A percentile compares a stretch with the other conserved stretches of the same genome.
Conservation (phyloP, 495 filamentous ascomycete genomes). For the Aspergillus baeticus region DNA sequence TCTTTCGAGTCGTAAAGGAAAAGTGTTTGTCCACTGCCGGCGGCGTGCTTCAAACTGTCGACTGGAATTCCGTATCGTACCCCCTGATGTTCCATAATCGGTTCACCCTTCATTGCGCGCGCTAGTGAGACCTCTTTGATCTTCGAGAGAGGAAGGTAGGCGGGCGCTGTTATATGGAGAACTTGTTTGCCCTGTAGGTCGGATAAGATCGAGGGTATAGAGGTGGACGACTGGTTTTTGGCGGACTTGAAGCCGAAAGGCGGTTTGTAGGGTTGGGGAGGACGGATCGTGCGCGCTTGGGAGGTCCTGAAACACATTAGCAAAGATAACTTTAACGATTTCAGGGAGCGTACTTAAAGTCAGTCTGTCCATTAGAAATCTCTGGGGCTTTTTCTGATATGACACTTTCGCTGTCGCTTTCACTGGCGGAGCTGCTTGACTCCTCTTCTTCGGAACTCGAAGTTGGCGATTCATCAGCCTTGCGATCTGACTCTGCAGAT, state of each 20-base stretch:
- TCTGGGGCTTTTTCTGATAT: slow-evolving; percentile 23
- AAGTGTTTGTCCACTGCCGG: slow-evolving; percentile 31
- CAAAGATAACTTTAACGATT: background rate
- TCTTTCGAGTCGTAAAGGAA: slow-evolving; percentile 36
- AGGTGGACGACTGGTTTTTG: slow-evolving; percentile 37
- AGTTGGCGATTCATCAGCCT: slow-evolving; percentile 24
- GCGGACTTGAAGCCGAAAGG: slow-evolving; percentile 41
- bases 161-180: slow-evolving; percentile 43
- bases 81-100: slow-evolving; percentile 39
- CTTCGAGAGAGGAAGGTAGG: slow-evolving; percentile 42
- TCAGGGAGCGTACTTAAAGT: slow-evolving; percentile 24
- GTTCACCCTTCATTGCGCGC: slow-evolving; percentile 41
- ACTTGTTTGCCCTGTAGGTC: slow-evolving; percentile 45
- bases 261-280: slow-evolving; percentile 37
- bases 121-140: slow-evolving; percentile 43
- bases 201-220: slow-evolving; percentile 36
- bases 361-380: slow-evolving; percentile 9
- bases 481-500: slow-evolving; percentile 28
- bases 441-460: slow-evolving; percentile 34
- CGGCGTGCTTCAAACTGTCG: slow-evolving; percentile 37
- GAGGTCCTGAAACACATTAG: slow-evolving; percentile 7
- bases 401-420: slow-evolving; percentile 29
- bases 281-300: slow-evolving; percentile 22
- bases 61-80: slow-evolving; percentile 46
- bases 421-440: slow-evolving; percentile 33